Percentiles rank a stretch among this genome's conserved stretches.
These are phyloP conservation scores for Solanum megistacrolobum DNA, from an alignment of 257 asterid genomes.

Conservation along the genomic window DNA sequence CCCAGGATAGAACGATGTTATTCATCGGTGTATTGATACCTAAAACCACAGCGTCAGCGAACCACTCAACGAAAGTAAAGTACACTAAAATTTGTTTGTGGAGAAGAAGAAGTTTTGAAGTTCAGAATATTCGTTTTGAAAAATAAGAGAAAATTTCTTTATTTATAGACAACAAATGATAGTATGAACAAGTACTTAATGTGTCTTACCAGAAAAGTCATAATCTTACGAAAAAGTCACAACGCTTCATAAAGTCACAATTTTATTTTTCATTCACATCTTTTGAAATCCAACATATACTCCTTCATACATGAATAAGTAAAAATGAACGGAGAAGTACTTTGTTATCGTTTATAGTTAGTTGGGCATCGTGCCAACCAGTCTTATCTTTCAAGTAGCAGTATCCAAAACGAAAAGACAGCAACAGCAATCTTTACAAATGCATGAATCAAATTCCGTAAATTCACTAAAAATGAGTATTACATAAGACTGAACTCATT, in stretches of 20 bases:
- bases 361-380: neutral
- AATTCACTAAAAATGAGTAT: neutral
- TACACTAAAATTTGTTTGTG: too few relatives aligned
- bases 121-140: neutral
- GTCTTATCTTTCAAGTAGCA: neutral
- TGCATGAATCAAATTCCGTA: neutral
- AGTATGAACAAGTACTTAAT: too few relatives aligned
- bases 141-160: too few relatives aligned
- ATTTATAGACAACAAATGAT: too few relatives aligned
- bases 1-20: too few relatives aligned
- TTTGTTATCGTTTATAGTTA: neutral
- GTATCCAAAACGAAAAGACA: neutral
- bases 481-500: neutral
- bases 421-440: neutral
- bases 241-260: too few relatives aligned
- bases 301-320: fast-evolving
- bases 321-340: neutral
- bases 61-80: too few relatives aligned
- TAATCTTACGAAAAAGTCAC: too few relatives aligned
- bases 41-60: too few relatives aligned
- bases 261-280: neutral
- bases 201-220: fast-evolving
- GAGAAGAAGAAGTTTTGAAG: neutral
- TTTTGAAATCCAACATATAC: fast-evolving
- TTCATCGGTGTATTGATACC: too few relatives aligned